phyloP scores from a whole-genome alignment of 805 yeast genomes.

The Starmera quercuum region DNA sequence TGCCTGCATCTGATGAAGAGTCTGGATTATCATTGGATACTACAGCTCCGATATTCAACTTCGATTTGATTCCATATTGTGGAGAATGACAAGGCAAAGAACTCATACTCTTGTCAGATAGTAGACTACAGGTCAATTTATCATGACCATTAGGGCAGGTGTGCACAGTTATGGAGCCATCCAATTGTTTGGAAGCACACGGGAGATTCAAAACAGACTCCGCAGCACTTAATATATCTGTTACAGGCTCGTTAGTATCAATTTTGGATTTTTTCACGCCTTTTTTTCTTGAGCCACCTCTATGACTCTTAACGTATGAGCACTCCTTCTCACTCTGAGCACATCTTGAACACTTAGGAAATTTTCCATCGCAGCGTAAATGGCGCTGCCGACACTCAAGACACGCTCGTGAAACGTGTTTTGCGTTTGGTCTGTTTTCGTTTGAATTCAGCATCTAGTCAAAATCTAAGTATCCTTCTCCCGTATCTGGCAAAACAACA shows the following conservation, averaged over 20 bases:
- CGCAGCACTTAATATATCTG: conserved; percentile 3
- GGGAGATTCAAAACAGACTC: conserved; percentile 7
- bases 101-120: conserved; percentile 7
- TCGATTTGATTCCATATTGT: background rate
- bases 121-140: conserved; percentile 12
- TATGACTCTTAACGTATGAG: conserved; percentile 40
- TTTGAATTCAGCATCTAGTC: background rate
- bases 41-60: background rate
- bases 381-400: conserved; percentile 44
- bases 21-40: background rate
- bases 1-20: background rate
- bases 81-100: conserved; percentile 13
- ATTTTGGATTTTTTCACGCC: conserved; percentile 28
- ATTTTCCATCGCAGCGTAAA: conserved; percentile 40
- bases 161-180: background rate
- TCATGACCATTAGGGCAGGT: conserved; percentile 19
- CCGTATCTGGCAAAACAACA: too few relatives aligned
- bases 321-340: conserved; percentile 26
- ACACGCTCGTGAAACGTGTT: conserved; percentile 42
- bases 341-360: conserved; percentile 40
- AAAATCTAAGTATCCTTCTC: too few relatives aligned
- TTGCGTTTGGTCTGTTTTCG: conserved; percentile 15
- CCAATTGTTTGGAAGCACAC: conserved; percentile 7
- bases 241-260: background rate
- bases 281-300: conserved; percentile 47